phyloP scores from a whole-genome alignment of 768 basidiomycete genomes.

The Tubosaeta brunneosetosa region DNA sequence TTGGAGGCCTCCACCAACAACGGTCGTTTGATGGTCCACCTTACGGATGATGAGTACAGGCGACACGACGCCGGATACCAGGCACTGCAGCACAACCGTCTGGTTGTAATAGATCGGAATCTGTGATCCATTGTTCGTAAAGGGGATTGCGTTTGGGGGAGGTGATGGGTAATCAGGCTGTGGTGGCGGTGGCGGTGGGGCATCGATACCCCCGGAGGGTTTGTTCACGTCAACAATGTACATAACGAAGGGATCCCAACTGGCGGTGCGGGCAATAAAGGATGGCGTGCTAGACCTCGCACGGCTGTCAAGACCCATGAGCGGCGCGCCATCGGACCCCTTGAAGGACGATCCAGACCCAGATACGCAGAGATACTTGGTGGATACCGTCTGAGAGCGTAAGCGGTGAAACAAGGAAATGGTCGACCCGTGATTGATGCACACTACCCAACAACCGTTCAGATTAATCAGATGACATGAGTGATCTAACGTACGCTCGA shows the following conservation, averaged over 20 bases:
- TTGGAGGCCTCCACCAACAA: conserved; percentile 85
- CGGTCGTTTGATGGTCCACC: conserved; percentile 85
- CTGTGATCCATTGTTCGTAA: conserved; percentile 76
- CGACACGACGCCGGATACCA: conserved; percentile 90
- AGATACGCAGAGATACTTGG: conserved; percentile 94
- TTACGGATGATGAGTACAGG: conserved; percentile 93
- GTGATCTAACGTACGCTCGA: conserved; percentile 64
- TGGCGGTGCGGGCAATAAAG: conserved; percentile 84
- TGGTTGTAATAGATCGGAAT: conserved; percentile 96
- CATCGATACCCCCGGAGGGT: conserved; percentile 70
- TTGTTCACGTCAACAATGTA: conserved; percentile 95
- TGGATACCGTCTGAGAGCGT: conserved; percentile 92
- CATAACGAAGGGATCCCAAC: conserved; percentile 96
- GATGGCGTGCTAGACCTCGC: conserved; percentile 71
- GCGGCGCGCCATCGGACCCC: conserved; percentile 84
- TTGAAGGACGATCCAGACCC: conserved; percentile 89
- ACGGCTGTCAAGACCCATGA: conserved; percentile 76
- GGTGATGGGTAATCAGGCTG: conserved; percentile 89
- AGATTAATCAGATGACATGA: conserved; percentile 12
- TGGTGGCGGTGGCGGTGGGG: conserved; percentile 74
- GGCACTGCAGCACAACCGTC: conserved; percentile 90
- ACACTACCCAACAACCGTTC: conserved; percentile 49
- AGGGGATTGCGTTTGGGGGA: conserved; percentile 85
- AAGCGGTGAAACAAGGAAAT: conserved; percentile 95
- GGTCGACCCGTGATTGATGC: conserved; percentile 93